phyloP scores from a whole-genome alignment of 495 filamentous ascomycete genomes.

The Hamigera avellanea region DNA sequence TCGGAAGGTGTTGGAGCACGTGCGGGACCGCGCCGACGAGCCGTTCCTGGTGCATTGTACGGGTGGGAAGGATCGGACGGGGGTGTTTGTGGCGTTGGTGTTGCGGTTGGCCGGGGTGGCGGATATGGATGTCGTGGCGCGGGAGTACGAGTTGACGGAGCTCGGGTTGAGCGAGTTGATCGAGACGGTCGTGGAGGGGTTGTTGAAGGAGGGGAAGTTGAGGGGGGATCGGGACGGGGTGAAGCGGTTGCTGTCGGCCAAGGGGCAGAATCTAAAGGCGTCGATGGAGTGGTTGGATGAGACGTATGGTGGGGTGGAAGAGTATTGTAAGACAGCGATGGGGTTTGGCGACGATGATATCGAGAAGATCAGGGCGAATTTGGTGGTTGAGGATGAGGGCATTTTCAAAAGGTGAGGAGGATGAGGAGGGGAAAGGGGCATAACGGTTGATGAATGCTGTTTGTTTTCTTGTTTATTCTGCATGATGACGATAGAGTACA shows the following conservation, averaged over 20 bases:
- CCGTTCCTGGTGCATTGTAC: slow-evolving; percentile 39
- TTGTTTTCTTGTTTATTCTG: neutral
- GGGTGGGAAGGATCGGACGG: slow-evolving; percentile 44
- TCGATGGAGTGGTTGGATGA: slow-evolving; percentile 5
- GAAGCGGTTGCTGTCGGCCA: slow-evolving; percentile 5
- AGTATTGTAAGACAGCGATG: slow-evolving; percentile 5
- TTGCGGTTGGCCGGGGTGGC: slow-evolving; percentile 29
- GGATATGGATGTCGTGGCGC: slow-evolving; percentile 2
- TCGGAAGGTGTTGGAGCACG: slow-evolving; percentile 9
- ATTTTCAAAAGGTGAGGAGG: slow-evolving; percentile 2
- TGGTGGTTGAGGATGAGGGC: slow-evolving; percentile 3
- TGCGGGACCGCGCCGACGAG: slow-evolving; percentile 12
- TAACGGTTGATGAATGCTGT: no score
- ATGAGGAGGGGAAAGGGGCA: no score
- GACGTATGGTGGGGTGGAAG: slow-evolving; percentile 8
- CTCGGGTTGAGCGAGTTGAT: slow-evolving; percentile 1
- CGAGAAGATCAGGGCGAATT: slow-evolving; percentile 3
- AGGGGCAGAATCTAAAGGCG: slow-evolving; percentile 13
- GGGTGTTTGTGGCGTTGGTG: slow-evolving; percentile 38
- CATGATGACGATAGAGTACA: neutral
- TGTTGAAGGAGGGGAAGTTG: slow-evolving; percentile 2
- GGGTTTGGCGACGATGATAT: slow-evolving; percentile 6
- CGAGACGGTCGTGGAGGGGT: slow-evolving; percentile 1
- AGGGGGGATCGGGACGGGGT: slow-evolving; percentile 2
- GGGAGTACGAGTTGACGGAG: slow-evolving; percentile 7